Base-by-base conservation (phyloP, 148 eudicot genomes). In the Rhododendron molle region DNA sequence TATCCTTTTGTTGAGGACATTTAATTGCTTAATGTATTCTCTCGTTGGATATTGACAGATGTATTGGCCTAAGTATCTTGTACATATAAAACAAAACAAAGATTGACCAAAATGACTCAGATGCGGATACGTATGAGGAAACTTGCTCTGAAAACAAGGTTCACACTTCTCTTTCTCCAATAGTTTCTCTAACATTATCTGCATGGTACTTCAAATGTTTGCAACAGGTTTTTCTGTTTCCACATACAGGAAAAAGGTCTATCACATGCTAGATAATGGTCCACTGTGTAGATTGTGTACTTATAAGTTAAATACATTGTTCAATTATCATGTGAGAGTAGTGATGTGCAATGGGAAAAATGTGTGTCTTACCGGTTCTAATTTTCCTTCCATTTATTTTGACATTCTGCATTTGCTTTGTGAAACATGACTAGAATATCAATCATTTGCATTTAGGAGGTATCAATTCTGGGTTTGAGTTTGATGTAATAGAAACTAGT, bases 51-150 rank as follows among this genome's bases (percentile, higher is more conserved):
- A 60, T 71, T 9, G 47, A 78, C 89, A 97, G 99, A 92, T 93
- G 93, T 97, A 92, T 86, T 97, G 99, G 98, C 99, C 99, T 13
- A 97, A 97, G 82, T 90, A 89, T 83, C 94, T 97, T 84, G 94
- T 95, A 72, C 99, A 97, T 87, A 97, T 87, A 97, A 97, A 87
- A 92, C 94, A 46, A 97, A 97, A 88, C 98, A 97, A 85, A 89
- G 98, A 44, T 88, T 95, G 87, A 97, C 99, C 10, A 97, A 97
- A 91, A 97, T 97, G 99, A 95, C 98, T 67, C 97, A 93, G 90
- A 95, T 95, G 99, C 91, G 98, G 74, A 92, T 97, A 87, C 96
- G 98, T 49, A 97, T 95, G 99, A 94, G 96, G 92, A 97, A 92
- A 89, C 98, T 97, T 84, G 96, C 95, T 67, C 86, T 95, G 20